Evolutionary conservation across 2,329 filamentous ascomycete genomes (phyloP).

Genomic region (Aspergillus thermomutatus): DNA sequence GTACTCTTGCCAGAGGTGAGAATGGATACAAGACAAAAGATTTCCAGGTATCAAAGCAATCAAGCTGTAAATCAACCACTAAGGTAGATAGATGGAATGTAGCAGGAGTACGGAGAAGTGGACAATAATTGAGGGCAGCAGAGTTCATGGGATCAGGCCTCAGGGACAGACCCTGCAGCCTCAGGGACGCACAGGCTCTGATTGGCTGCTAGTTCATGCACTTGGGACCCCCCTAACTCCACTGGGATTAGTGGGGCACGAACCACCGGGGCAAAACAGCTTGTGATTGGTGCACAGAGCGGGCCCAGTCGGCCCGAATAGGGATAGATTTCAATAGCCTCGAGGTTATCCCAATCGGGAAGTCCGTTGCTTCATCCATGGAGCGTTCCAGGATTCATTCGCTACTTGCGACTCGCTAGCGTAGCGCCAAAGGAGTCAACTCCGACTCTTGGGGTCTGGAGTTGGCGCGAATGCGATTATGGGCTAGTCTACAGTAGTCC

Average conservation of each 20-base stretch:
- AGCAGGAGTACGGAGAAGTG: too few species aligned
- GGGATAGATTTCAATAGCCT: conserved; percentile 13
- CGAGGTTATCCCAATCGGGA: conserved; percentile 3
- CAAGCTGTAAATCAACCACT: too few species aligned
- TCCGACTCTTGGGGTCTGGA: not conserved
- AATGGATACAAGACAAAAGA: not conserved
- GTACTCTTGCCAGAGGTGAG: not conserved
- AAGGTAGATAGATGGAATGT: too few species aligned
- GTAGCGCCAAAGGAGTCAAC: not conserved
- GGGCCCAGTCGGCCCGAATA: not conserved
- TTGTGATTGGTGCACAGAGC: conserved; percentile 8
- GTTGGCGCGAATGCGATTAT: not conserved
- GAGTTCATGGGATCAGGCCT: not conserved
- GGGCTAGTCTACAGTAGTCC: conserved; percentile 1
- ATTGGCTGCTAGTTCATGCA: conserved; percentile 1
- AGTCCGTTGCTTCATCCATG: not conserved
- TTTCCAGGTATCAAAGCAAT: not conserved
- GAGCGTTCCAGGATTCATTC: not conserved
- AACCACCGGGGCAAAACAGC: conserved; percentile 11
- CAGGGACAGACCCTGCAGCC: not conserved
- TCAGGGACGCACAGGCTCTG: not conserved
- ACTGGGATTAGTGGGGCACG: conserved; percentile 12
- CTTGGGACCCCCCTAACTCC: not conserved
- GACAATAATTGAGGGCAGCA: too few species aligned
- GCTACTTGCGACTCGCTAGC: conserved; percentile 7